A percentile compares a stretch with the other conserved stretches of the same genome.
Evolutionary conservation across 2,329 filamentous ascomycete genomes (phyloP).

Genomic region (Pseudocercospora fuligena): DNA sequence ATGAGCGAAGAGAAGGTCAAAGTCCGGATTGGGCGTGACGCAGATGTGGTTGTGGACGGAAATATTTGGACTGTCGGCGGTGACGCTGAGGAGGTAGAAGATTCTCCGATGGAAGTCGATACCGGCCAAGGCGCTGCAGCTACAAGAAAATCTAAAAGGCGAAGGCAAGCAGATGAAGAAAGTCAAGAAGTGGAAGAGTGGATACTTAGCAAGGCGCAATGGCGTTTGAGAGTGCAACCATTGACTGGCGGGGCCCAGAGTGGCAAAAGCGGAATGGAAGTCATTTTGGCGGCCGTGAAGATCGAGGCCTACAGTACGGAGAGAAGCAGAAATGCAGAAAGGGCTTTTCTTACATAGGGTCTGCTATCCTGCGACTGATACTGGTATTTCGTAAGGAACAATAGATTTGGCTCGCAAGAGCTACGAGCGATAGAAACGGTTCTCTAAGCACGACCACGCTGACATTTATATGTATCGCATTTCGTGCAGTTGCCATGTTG

Average conservation of each 20-base stretch:
- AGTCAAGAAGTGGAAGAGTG: slow-evolving; percentile 28
- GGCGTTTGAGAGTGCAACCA: slow-evolving; percentile 37
- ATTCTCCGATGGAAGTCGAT: slow-evolving; percentile 26
- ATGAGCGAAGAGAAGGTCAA: slow-evolving; percentile 72
- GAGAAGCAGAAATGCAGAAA: slow-evolving; percentile 32
- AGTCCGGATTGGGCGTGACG: slow-evolving; percentile 64
- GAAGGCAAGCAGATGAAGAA: slow-evolving; percentile 17
- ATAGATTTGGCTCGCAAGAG: too few relatives aligned
- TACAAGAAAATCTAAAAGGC: slow-evolving; percentile 8
- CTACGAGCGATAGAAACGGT: neutral
- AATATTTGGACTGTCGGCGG: slow-evolving; percentile 22
- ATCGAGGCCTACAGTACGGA: slow-evolving; percentile 38
- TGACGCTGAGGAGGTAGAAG: slow-evolving; percentile 20
- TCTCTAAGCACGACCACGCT: neutral
- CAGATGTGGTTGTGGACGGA: slow-evolving; percentile 62
- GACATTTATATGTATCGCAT: neutral
- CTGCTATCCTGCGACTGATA: neutral
- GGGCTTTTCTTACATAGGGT: slow-evolving; percentile 28
- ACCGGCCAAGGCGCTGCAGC: neutral
- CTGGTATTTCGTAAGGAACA: neutral
- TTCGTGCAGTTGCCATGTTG: slow-evolving; percentile 14
- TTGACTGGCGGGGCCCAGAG: slow-evolving; percentile 20
- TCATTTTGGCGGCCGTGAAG: slow-evolving; percentile 39
- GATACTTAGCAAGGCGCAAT: slow-evolving; percentile 37
- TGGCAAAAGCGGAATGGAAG: slow-evolving; percentile 34